Conservation (phyloP, 805 yeast genomes). For the Wickerhamiella siamensis region DNA sequence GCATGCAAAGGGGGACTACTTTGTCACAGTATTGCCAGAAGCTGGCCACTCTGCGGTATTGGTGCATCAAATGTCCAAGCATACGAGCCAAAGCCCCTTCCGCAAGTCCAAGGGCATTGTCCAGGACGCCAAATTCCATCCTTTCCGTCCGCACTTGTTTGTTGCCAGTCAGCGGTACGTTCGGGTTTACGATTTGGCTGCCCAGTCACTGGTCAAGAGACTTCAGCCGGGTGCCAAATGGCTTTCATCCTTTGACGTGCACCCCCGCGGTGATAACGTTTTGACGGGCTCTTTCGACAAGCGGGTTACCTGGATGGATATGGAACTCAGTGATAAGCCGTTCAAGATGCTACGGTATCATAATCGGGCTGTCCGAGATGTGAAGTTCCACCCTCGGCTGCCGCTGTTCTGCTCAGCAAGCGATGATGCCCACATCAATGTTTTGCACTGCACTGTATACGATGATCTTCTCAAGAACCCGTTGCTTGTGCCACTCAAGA, state of each 20-base stretch:
- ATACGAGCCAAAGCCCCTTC: conserved; percentile 91
- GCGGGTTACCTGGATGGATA: conserved; percentile 93
- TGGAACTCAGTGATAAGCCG: conserved; percentile 78
- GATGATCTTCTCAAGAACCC: conserved; percentile 94
- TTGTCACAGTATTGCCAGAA: conserved; percentile 92
- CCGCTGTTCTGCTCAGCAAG: conserved; percentile 91
- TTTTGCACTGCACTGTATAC: conserved; percentile 92
- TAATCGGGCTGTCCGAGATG: conserved; percentile 82
- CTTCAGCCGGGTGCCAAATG: conserved; percentile 91
- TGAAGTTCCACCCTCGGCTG: conserved; percentile 69
- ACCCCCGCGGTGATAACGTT: conserved; percentile 91
- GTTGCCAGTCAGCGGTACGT: conserved; percentile 90
- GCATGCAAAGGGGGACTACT: conserved; percentile 96
- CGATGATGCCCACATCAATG: conserved; percentile 86
- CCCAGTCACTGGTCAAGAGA: conserved; percentile 70
- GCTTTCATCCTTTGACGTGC: conserved; percentile 82
- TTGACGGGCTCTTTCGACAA: conserved; percentile 88
- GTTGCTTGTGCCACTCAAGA: conserved; percentile 86
- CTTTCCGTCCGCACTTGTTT: conserved; percentile 82
- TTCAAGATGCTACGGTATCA: conserved; percentile 93
- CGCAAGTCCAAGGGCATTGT: conserved; percentile 82
- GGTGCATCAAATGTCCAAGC: conserved; percentile 89
- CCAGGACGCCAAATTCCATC: conserved; percentile 95
- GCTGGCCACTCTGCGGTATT: conserved; percentile 77
- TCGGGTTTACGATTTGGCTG: conserved; percentile 78